phyloP scores from a whole-genome alignment of 2,329 filamentous ascomycete species.

The Cryphonectria radicalis region DNA sequence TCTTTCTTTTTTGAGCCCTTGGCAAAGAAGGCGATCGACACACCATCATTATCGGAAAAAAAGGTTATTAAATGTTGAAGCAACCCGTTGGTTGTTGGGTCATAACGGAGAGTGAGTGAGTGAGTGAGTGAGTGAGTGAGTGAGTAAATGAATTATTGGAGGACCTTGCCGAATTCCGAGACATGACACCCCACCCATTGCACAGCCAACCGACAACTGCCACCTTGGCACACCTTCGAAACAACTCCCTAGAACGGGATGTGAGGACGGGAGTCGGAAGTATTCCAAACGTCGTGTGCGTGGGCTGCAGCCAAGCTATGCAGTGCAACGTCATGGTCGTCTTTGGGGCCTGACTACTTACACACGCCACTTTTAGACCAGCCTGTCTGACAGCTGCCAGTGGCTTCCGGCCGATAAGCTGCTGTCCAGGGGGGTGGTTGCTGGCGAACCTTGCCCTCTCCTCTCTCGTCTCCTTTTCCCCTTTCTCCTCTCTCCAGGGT shows the following conservation, averaged over 20 bases:
- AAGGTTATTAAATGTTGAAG: neutral
- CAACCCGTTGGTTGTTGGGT: no score
- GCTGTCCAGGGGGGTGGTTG: neutral
- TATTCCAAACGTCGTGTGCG: no score
- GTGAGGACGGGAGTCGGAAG: conserved; percentile 1
- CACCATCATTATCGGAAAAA: neutral
- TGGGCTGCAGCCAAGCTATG: conserved; percentile 2
- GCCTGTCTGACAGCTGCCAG: neutral
- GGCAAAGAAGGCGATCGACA: neutral
- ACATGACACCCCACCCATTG: neutral
- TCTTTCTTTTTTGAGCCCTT: no score
- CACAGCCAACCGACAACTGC: neutral
- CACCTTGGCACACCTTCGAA: neutral
- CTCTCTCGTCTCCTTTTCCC: no score
- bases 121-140: no score
- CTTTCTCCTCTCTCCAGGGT: no score
- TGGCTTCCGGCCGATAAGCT: neutral
- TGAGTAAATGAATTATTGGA: neutral
- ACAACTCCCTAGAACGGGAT: neutral
- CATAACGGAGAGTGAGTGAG: no score
- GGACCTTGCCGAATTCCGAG: neutral
- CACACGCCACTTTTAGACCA: no score
- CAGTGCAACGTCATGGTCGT: neutral
- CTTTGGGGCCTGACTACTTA: neutral
- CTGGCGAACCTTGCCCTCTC: no score